These are phyloP conservation scores for Termitomyces sp. DNA, from an alignment of 1,284 basidiomycete species.

Conservation along the genomic window DNA sequence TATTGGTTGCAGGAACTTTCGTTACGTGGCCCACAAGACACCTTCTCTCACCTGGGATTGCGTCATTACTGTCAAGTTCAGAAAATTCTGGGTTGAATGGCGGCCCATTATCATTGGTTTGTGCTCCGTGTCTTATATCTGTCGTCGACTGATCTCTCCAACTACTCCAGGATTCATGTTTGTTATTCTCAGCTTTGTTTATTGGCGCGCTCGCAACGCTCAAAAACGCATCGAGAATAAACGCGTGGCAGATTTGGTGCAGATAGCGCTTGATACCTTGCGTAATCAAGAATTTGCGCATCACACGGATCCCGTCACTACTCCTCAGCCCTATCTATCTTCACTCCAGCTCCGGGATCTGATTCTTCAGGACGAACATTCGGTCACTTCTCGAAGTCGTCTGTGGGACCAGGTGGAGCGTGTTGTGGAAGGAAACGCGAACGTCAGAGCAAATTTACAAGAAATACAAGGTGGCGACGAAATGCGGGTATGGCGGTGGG, in stretches of 20 bases:
- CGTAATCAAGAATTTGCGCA: constrained; percentile 85
- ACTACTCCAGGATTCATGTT: constrained; percentile 23
- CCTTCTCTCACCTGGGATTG: constrained; percentile 72
- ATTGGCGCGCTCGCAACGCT: constrained; percentile 38
- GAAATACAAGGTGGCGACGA: constrained; percentile 89
- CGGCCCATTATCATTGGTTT: constrained; percentile 63
- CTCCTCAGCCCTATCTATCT: constrained; percentile 78
- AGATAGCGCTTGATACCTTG: constrained; percentile 75
- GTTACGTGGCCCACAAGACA: constrained; percentile 75
- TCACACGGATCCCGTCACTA: constrained; percentile 78
- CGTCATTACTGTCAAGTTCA: constrained; percentile 60
- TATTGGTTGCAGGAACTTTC: constrained; percentile 47
- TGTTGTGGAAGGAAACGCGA: constrained; percentile 91
- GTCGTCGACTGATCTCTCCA: constrained; percentile 3
- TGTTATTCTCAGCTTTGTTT: constrained; percentile 30
- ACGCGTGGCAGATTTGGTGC: constrained; percentile 73
- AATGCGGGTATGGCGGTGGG: constrained; percentile 80
- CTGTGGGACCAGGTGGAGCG: constrained; percentile 87
- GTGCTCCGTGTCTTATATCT: constrained; percentile 17
- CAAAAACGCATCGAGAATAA: constrained; percentile 59
- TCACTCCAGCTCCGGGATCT: constrained; percentile 90
- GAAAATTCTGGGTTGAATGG: constrained; percentile 68
- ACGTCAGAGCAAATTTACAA: constrained; percentile 85
- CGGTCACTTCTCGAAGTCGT: constrained; percentile 58
- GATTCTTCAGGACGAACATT: constrained; percentile 80